Conservation (phyloP, 1,284 basidiomycete genomes). For the Trametes hirsuta region DNA sequence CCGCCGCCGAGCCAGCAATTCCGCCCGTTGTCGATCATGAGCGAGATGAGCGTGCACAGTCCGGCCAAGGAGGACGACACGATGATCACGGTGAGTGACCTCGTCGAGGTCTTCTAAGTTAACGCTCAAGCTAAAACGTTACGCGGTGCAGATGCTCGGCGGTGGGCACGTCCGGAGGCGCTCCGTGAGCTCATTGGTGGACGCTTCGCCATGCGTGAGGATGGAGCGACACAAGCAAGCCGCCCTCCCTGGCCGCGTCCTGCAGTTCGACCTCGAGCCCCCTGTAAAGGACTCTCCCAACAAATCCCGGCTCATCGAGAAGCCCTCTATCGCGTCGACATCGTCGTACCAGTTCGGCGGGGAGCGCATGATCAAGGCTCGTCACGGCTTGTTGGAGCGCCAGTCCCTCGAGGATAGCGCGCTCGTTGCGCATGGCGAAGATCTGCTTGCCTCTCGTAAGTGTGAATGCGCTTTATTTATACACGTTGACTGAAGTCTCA, state of each 20-base stretch:
- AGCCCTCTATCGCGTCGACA: slow-evolving; percentile 65
- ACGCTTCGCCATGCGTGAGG: slow-evolving; percentile 69
- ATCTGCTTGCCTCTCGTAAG: slow-evolving; percentile 57
- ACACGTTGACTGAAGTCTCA: slow-evolving; percentile 17
- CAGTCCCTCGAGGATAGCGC: slow-evolving; percentile 68
- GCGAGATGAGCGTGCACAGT: slow-evolving; percentile 53
- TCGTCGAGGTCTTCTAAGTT: neutral
- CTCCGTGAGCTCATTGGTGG: slow-evolving; percentile 67
- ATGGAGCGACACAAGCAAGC: slow-evolving; percentile 64
- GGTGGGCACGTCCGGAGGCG: slow-evolving; percentile 71
- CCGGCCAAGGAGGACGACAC: slow-evolving; percentile 72
- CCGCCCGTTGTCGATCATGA: slow-evolving; percentile 67
- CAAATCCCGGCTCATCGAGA: slow-evolving; percentile 53
- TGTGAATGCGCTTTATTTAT: slow-evolving; percentile 12
- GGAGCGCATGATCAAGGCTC: slow-evolving; percentile 67
- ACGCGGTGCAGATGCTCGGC: slow-evolving; percentile 64
- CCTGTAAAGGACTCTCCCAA: slow-evolving; percentile 38
- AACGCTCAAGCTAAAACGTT: neutral
- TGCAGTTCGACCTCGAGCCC: slow-evolving; percentile 39
- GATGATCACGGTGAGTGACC: slow-evolving; percentile 68
- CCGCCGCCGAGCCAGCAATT: slow-evolving; percentile 43
- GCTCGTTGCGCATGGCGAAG: slow-evolving; percentile 66
- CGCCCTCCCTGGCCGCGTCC: slow-evolving; percentile 29
- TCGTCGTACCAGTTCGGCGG: slow-evolving; percentile 64
- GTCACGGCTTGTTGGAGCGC: slow-evolving; percentile 62